Evolutionary conservation across 257 asterid species (phyloP), one percentile per base, ranked within the genome.

Genomic region (Salvia rosmarinus): DNA sequence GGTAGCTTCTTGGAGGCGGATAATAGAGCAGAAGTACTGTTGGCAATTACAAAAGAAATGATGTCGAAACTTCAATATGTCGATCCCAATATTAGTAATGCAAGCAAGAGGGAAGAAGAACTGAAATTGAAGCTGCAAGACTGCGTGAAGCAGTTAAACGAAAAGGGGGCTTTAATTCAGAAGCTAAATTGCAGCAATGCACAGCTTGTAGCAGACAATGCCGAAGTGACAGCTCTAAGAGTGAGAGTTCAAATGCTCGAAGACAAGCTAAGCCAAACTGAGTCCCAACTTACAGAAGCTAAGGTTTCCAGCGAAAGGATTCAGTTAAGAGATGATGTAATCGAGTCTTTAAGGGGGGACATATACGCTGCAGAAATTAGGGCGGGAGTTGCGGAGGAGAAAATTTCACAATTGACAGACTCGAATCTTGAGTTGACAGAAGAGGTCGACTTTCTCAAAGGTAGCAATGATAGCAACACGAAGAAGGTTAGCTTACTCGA

Each of bases 1-100:
- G 88, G 91, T 32, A 78, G 95, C 75, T 94, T 91, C 81, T 80
- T 91, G 34, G 97, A 91, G 85, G 89, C 96, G 0, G 99, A 91
- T 67, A 89, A 85, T 65, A 60, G 82, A 52, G 89, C 92, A 0
- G 97, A 86, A 84, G 81, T 94, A 17, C 84, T 89, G 5, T 83
- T 82, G 95, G 96, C 89, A 64, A 88, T 89, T 61, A 88, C 97
- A 2, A 94, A 86, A 75, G 99, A 89, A 67, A 78, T 84, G 81
- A 69, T 81, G n/a, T 80, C 75, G 13, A 88, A 83, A 43, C 79
- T 86, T 64, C 95, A 84, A 69, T 40, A 72, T 12, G 60, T 78
- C 13, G 78, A 68, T 9, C 77, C 72, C 63, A 67, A 76, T 73
- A 70, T 79, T 28, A 68, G 50, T 35, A 61, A 77, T 42, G 61